Conservation (phyloP, 495 filamentous ascomycete species). For the Lindgomyces ingoldianus region DNA sequence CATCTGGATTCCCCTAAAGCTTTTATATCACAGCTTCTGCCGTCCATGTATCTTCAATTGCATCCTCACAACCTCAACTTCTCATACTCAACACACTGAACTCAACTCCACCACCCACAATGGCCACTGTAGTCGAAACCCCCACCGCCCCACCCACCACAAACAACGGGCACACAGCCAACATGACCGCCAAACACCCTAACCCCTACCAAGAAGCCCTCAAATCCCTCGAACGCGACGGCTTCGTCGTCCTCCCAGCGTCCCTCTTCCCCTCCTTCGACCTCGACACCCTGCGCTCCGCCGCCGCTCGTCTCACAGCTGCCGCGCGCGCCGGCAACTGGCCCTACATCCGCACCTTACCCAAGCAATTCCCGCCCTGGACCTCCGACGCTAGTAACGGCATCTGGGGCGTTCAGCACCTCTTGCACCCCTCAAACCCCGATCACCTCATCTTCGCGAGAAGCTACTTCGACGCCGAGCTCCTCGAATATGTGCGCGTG, state of each 20-base stretch:
- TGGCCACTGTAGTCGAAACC: slow-evolving; percentile 14
- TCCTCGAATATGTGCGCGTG: slow-evolving; percentile 60
- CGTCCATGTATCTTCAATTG: not conserved
- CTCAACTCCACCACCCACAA: not conserved
- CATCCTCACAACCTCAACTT: not conserved
- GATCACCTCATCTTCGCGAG: slow-evolving; percentile 54
- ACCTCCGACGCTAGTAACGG: slow-evolving; percentile 56
- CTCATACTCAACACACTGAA: slow-evolving; percentile 4
- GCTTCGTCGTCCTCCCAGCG: slow-evolving; percentile 45
- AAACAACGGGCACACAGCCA: not conserved
- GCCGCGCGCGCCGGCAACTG: slow-evolving; percentile 64
- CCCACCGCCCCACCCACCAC: slow-evolving; percentile 6
- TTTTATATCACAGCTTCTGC: slow-evolving; percentile 7
- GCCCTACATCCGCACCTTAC: slow-evolving; percentile 78
- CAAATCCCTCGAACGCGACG: slow-evolving; percentile 40
- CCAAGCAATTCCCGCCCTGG: slow-evolving; percentile 88
- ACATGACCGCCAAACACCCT: not conserved
- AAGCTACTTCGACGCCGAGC: slow-evolving; percentile 64
- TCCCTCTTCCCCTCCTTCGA: slow-evolving; percentile 52
- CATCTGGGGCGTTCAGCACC: slow-evolving; percentile 86
- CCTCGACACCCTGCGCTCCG: slow-evolving; percentile 56
- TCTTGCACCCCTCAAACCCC: slow-evolving; percentile 69
- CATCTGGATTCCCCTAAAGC: not conserved
- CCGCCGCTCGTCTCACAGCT: slow-evolving; percentile 54
- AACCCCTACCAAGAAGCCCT: slow-evolving; percentile 29